phyloP scores from a whole-genome alignment of 768 basidiomycete species.

The Neoboletus subvelutipes region DNA sequence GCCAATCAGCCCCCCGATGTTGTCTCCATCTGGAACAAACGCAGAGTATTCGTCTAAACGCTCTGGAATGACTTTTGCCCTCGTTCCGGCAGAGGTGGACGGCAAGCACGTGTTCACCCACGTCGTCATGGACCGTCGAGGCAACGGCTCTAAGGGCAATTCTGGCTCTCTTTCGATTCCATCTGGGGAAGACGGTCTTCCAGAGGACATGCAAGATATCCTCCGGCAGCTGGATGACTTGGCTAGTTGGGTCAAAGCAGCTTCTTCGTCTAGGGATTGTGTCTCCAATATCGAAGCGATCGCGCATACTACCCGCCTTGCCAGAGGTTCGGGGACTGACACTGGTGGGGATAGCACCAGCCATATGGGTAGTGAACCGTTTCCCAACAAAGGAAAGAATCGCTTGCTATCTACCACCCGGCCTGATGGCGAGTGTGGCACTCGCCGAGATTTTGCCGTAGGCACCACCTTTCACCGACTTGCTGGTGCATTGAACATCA shows the following conservation, averaged over 20 bases:
- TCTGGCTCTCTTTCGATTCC: not conserved
- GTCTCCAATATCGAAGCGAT: not conserved
- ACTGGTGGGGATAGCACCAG: not conserved
- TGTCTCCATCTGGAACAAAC: not conserved
- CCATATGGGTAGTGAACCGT: not conserved
- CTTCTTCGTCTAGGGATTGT: slow-evolving; percentile 17
- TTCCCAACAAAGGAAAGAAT: slow-evolving; percentile 23
- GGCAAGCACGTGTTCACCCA: slow-evolving; percentile 17
- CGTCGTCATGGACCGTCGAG: slow-evolving; percentile 8
- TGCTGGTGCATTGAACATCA: not conserved
- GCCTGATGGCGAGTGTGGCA: not conserved
- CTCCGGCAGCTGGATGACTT: slow-evolving; percentile 29
- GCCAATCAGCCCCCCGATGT: slow-evolving; percentile 18
- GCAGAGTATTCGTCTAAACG: slow-evolving; percentile 19
- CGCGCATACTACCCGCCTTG: not conserved
- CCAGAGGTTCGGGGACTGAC: not conserved
- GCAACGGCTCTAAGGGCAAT: not conserved
- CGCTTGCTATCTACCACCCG: slow-evolving; percentile 12
- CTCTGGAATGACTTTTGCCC: slow-evolving; percentile 16
- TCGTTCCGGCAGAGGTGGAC: slow-evolving; percentile 15
- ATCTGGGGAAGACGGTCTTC: slow-evolving; percentile 17
- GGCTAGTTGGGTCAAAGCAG: slow-evolving; percentile 26
- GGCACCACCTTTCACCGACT: slow-evolving; percentile 1
- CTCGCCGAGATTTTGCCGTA: slow-evolving; percentile 12
- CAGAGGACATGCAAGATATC: slow-evolving; percentile 28